phyloP scores from a whole-genome alignment of 2,329 filamentous ascomycete genomes.

The Pyricularia pennisetigena region DNA sequence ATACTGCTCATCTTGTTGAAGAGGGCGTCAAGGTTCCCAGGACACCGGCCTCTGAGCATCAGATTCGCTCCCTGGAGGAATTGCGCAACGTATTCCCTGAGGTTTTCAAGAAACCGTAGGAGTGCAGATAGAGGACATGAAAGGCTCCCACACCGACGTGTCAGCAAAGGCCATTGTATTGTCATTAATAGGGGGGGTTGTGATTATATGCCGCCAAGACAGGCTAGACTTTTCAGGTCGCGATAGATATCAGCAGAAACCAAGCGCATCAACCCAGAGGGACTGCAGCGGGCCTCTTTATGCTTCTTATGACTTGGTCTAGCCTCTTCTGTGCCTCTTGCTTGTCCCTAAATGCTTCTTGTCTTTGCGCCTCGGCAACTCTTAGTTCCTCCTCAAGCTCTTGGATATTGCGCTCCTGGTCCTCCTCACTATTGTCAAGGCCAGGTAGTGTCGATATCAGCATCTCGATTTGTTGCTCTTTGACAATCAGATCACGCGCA shows the following conservation, averaged over 20 bases:
- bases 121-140: background rate
- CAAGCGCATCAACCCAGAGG: conserved; percentile 10
- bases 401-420: conserved; percentile 59
- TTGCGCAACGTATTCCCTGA: conserved; percentile 70
- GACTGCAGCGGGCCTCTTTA: conserved; percentile 42
- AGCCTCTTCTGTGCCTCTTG: conserved; percentile 50
- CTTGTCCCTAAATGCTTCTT: conserved; percentile 54
- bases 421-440: conserved; percentile 65
- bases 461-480: conserved; percentile 75
- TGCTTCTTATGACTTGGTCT: conserved; percentile 49
- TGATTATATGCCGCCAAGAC: background rate
- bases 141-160: background rate
- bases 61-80: conserved; percentile 68
- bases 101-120: conserved; percentile 50
- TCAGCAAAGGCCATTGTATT: background rate
- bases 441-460: conserved; percentile 68
- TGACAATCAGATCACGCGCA: conserved; percentile 65
- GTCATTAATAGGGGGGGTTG: background rate
- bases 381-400: conserved; percentile 57
- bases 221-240: background rate
- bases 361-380: conserved; percentile 50
- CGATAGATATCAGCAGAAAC: conserved; percentile 8
- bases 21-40: conserved; percentile 54
- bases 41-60: conserved; percentile 58
- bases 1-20: conserved; percentile 76